Base-by-base conservation (phyloP, 2,329 filamentous ascomycete genomes). In the Aspergillus uvarum region DNA sequence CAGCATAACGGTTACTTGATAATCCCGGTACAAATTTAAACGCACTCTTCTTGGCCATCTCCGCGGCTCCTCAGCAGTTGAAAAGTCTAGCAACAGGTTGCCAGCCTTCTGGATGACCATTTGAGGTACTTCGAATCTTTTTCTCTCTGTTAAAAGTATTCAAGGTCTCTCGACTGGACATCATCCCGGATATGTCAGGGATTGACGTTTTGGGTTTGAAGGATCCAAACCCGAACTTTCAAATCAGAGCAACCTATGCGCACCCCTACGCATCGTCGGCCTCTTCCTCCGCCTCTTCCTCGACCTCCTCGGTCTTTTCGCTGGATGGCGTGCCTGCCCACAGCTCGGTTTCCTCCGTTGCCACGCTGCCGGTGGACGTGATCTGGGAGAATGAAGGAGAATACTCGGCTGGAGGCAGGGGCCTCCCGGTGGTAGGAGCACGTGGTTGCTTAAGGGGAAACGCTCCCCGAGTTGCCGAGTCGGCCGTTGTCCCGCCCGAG, bases 281-380 rank as follows among this genome's bases (percentile, higher is more conserved):
- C 81, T 86, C 88, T 71, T 89, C 89, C 59, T 90, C 89, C 67
- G 86, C 89, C 60, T 92, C 90, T 31, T 89, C 89, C 58, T 92
- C 90, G 21, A 85, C 88, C 59, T 85, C 87, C 58, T 95, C 91
- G 35, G 83, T 92, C 68, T 95, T 91, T 82, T 95, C 91, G 66
- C 83, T 89, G 70, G 84, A 85, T 71, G 75, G 76, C 47, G 72
- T 82, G 54, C 88, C 87, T 58, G 87, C 86, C 21, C 88, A 91
- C 77, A 82, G 82, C 63, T 91, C 89, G 56, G 86, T 89, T 68
- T 87, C 88, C 62, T 87, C 87, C 47, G 87, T 86, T 57, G 88
- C 88, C 58, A 82, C 85, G 61, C 82, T 83, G 71, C 84, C 85
- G 60, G 85, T 85, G 63, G 83, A 86, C 69, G 72, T 76, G 64